phyloP scores from a whole-genome alignment of 139 green algal genomes.

The Closterium sp. region DNA sequence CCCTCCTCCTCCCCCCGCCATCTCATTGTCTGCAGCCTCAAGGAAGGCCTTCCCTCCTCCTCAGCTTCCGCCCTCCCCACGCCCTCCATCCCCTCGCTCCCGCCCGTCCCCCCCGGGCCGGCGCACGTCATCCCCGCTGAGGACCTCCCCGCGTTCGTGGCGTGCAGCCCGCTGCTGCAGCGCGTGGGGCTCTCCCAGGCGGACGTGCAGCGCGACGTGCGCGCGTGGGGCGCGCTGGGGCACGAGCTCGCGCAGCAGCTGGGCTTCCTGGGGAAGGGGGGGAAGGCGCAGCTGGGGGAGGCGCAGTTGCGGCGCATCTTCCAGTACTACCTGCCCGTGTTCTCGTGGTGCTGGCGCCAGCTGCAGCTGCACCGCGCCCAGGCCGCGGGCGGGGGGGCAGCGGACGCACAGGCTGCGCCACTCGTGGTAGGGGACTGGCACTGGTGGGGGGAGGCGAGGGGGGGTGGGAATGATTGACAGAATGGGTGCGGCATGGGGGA shows the following conservation, averaged over 20 bases:
- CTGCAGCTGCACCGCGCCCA: conserved; percentile 26
- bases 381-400: neutral
- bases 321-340: conserved; percentile 53
- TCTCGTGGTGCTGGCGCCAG: conserved; percentile 46
- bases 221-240: conserved; percentile 7
- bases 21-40: neutral
- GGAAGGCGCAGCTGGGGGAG: neutral
- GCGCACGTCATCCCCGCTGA: neutral
- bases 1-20: neutral
- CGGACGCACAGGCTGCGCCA: neutral
- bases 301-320: conserved; percentile 23
- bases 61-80: neutral
- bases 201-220: neutral
- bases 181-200: neutral
- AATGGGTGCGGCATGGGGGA: neutral
- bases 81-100: neutral
- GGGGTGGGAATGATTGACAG: neutral
- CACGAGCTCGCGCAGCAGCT: conserved; percentile 15
- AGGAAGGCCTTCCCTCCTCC: neutral
- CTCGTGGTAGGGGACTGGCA: too few relatives aligned
- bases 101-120: neutral
- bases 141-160: neutral
- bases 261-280: neutral
- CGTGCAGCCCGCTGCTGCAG: neutral
- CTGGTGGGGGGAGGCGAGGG: too few relatives aligned